These are phyloP conservation scores for Camelina laxa DNA, from an alignment of 345 rosid genomes.

Conservation along the genomic window DNA sequence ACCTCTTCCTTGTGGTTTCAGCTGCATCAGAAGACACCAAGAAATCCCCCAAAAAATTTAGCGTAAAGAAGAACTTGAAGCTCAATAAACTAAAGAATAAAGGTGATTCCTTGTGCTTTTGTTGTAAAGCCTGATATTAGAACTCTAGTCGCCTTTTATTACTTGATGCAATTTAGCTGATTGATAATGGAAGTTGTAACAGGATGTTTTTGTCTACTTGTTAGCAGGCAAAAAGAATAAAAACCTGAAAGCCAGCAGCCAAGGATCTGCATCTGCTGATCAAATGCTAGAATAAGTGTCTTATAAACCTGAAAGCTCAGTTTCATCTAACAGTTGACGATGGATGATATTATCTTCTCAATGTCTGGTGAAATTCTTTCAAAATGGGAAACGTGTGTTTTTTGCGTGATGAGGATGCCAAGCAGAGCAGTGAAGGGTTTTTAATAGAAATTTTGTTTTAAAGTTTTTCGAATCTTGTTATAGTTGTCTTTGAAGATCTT, in stretches of 20 bases:
- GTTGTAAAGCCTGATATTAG: conserved; percentile 16
- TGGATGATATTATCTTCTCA: not conserved
- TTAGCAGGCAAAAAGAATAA: conserved; percentile 44
- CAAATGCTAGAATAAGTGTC: conserved; percentile 43
- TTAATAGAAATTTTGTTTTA: not conserved
- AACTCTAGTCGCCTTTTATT: not conserved
- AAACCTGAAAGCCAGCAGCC: conserved; percentile 21
- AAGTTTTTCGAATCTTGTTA: not conserved
- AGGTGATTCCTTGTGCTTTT: conserved; percentile 37
- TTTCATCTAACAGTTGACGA: conserved; percentile 18
- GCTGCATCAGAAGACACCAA: conserved; percentile 45
- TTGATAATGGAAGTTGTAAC: conserved; percentile 3
- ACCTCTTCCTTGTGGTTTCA: conserved; percentile 1
- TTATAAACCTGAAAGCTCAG: not conserved
- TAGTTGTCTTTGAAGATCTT: not conserved
- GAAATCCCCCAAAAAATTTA: conserved; percentile 44
- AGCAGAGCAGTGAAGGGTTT: conserved; percentile 1
- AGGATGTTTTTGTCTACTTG: not conserved
- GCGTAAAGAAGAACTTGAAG: conserved; percentile 61
- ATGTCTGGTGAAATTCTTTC: not conserved
- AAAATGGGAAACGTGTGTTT: not conserved
- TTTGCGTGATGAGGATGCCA: not conserved
- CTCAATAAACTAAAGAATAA: conserved; percentile 54
- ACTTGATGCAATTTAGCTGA: not conserved
- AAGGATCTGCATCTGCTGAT: conserved; percentile 43